Evolutionary conservation across 1,139 yeast species (phyloP), one percentile per base, ranked within the genome.

Genomic region (Kazachstania sp.): DNA sequence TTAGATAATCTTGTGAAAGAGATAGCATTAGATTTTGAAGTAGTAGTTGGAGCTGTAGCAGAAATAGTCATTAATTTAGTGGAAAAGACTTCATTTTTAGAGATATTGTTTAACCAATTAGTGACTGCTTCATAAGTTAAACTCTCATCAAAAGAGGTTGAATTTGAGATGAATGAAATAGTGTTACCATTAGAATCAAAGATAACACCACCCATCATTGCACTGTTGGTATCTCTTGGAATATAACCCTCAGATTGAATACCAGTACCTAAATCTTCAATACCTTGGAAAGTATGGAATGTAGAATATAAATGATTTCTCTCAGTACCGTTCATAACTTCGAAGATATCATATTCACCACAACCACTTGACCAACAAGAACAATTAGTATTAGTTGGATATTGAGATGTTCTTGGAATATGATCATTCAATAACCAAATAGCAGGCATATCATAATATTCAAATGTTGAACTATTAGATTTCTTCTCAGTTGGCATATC

Each of bases 331-430:
- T 75, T 75, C 73, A 75, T 68, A 28, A 75, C 75, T 71, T 83
- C 94, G 63, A 83, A 83, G 61, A 83, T 78, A 70, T 84, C 94
- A 64, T 80, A 81, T 69, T 84, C 92, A 68, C 94, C 92, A 69
- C 90, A 82, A 13, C 88, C 88, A 46, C 82, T 71, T 37, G 73
- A 69, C 90, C 92, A 83, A 64, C 90, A 81, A 29, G 88, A 81
- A 66, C 90, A 83, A 54, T 75, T 71, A 44, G 73, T 65, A 54
- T 75, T 74, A 41, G 78, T 74, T 51, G 79, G 78, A 65, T 83
- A 83, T 69, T 83, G 90, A 46, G 85, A 73, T 49, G 90, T 83
- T 74, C 92, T 79, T 66, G 90, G 85, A 60, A 83, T 80, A 65
- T 81, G 78, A 47, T 86, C 86, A 63, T 83, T 83, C 63, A 83